Conservation (phyloP, 2,329 filamentous ascomycete genomes). For the Phaeoacremonium minimum region DNA sequence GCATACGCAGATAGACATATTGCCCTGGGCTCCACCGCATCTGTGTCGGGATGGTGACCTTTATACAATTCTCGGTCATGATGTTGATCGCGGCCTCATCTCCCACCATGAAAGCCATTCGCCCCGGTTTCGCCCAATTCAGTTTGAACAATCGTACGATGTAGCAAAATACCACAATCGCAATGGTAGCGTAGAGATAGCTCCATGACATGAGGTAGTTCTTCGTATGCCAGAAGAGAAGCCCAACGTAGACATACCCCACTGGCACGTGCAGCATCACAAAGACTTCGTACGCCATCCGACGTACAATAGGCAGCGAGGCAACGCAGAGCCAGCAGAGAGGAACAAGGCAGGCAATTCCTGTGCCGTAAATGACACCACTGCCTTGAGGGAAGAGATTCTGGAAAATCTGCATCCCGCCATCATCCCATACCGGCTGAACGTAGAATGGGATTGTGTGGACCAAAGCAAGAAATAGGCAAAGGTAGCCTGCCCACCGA, state of each 20-base stretch:
- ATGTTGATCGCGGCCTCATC: constrained; percentile 88
- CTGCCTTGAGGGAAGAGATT: constrained; percentile 61
- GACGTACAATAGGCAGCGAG: constrained; percentile 74
- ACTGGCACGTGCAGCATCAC: constrained; percentile 78
- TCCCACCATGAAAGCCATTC: constrained; percentile 77
- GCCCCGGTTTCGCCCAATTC: constrained; percentile 83
- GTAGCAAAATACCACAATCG: constrained; percentile 75
- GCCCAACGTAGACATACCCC: constrained; percentile 72
- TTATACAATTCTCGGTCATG: constrained; percentile 90
- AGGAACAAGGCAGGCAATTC: constrained; percentile 76
- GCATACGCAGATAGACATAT: constrained; percentile 92
- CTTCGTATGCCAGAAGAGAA: constrained; percentile 94
- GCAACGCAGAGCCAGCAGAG: constrained; percentile 79
- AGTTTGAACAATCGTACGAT: constrained; percentile 73
- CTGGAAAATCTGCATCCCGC: constrained; percentile 66
- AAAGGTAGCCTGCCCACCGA: constrained; percentile 86
- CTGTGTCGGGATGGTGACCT: constrained; percentile 89
- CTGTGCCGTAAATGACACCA: constrained; percentile 78
- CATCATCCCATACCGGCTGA: constrained; percentile 80
- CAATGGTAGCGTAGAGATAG: constrained; percentile 79
- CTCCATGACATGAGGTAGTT: constrained; percentile 88
- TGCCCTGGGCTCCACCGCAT: constrained; percentile 92
- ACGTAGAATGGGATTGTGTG: constrained; percentile 89
- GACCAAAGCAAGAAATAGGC: constrained; percentile 74
- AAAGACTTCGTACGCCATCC: constrained; percentile 81